Base-by-base conservation (phyloP, 106 monocot genomes). In the Platanthera guangdongensis region DNA sequence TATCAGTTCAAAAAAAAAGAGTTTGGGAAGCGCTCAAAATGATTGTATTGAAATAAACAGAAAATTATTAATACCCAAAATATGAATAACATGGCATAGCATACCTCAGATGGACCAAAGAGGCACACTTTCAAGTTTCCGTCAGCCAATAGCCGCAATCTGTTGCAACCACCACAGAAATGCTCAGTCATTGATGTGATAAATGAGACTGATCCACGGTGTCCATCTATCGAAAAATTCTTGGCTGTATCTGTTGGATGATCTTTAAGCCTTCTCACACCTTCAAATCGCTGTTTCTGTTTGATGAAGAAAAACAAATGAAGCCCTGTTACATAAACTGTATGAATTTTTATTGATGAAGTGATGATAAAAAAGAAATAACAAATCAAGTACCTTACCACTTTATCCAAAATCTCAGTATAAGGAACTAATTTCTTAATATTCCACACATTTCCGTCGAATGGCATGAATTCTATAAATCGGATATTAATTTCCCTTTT, bases 391-490 rank as follows among this genome's bases (percentile, higher is more conserved):
- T 87, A 94, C 89, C 89, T 94, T 92, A 99, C 97, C 99, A 99
- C 94, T 90, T 74, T 94, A 90, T 99, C 99, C 84, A 99, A 32
- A 86, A 99, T 94, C 85, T 99, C 99, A 30, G 82, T 90, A 88
- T 99, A 99, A 22, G 94, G 84, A 73, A 99, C 94, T 47, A 99
- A 85, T 71, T 99, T 99, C 85, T 92, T 99, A 21, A 85, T 71
- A 85, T 90, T 88, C 99, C 99, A 99, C 71, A 99, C 90, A 87
- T 99, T 99, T 84, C 99, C 99, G 92, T 99, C 99, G 74, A 99
- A 99, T 52, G 99, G 99, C 99, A 99, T 99, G 75, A 99, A 99
- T 76, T 99, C 99, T 48, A 99, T 94, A 78, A 99, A 99, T n/a
- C 99, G 84, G 47, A 94, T 85, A 85, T 99, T 99, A n/a, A 94